These are phyloP conservation scores for Clavulina sp. DNA, from an alignment of 768 basidiomycete genomes.

Conservation along the genomic window DNA sequence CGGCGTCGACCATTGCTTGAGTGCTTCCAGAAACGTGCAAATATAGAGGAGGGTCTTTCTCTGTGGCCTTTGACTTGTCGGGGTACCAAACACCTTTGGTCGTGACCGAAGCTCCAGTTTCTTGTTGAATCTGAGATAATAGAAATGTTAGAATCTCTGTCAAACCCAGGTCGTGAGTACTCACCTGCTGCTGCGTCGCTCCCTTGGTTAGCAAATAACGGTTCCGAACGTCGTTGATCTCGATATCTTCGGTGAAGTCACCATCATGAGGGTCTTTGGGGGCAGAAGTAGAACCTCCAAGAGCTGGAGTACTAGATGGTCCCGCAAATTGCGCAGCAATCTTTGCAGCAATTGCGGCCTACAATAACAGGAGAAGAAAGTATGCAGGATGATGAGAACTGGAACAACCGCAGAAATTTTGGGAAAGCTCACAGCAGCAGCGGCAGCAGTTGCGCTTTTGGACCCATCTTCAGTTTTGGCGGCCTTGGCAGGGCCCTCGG, in stretches of 20 bases:
- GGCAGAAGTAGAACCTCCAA: slow-evolving; percentile 16
- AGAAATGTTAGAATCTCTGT: background rate
- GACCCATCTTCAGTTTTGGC: slow-evolving; percentile 29
- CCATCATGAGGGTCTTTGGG: slow-evolving; percentile 53
- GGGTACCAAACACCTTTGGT: slow-evolving; percentile 97
- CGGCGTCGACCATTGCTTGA: slow-evolving; percentile 44
- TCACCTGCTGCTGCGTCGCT: slow-evolving; percentile 75
- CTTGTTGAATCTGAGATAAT: slow-evolving; percentile 57
- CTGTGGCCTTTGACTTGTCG: slow-evolving; percentile 75
- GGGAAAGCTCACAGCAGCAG: slow-evolving; percentile 37
- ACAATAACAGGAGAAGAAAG: background rate
- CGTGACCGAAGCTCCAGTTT: slow-evolving; percentile 81
- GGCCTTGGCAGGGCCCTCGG: slow-evolving; percentile 26
- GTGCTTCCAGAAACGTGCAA: slow-evolving; percentile 75
- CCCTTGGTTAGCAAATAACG: slow-evolving; percentile 89
- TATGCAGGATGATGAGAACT: background rate
- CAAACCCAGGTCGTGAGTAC: slow-evolving; percentile 16
- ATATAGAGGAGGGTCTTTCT: slow-evolving; percentile 85
- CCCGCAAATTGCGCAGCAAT: slow-evolving; percentile 75
- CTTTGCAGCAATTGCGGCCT: slow-evolving; percentile 80
- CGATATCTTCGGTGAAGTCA: slow-evolving; percentile 79
- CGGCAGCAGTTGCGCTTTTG: slow-evolving; percentile 50
- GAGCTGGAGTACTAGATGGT: slow-evolving; percentile 18
- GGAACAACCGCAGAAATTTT: background rate
- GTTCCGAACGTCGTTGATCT: slow-evolving; percentile 93